These are phyloP conservation scores for Dipteronia sinensis DNA, from an alignment of 345 rosid genomes.

Conservation along the genomic window DNA sequence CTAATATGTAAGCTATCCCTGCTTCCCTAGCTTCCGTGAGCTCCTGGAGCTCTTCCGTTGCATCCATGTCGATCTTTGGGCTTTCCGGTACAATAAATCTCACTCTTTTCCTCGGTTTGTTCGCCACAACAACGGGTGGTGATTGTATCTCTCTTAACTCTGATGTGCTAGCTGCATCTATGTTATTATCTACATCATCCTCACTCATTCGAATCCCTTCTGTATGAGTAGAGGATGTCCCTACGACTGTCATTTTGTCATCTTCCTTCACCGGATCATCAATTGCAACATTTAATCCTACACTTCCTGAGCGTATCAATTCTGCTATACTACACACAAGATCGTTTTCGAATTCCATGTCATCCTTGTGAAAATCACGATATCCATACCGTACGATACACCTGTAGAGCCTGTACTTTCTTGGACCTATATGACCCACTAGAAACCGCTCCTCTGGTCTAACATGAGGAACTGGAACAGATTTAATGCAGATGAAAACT, in stretches of 20 bases:
- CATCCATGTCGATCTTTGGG: conserved; percentile 57
- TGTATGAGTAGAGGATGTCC: conserved; percentile 65
- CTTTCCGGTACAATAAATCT: conserved; percentile 77
- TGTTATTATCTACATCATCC: conserved; percentile 36
- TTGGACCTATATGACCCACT: conserved; percentile 78
- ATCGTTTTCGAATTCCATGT: conserved; percentile 84
- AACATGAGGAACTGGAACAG: conserved; percentile 96
- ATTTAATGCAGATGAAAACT: conserved; percentile 89
- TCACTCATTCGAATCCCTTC: conserved; percentile 61
- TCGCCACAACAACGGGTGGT: conserved; percentile 29
- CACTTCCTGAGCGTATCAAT: conserved; percentile 62
- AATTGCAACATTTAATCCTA: conserved; percentile 1
- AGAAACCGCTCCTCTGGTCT: conserved; percentile 85
- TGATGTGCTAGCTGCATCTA: conserved; percentile 56
- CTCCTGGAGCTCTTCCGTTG: conserved; percentile 70
- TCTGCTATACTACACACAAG: conserved; percentile 90
- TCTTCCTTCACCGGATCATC: conserved; percentile 47
- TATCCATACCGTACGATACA: conserved; percentile 96
- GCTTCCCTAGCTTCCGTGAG: conserved; percentile 85
- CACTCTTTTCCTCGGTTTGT: conserved; percentile 61
- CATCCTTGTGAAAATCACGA: conserved; percentile 88
- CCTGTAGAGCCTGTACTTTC: conserved; percentile 74
- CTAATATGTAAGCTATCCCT: conserved; percentile 86
- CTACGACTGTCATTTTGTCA: conserved; percentile 73
- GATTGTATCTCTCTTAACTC: conserved; percentile 61